These are phyloP conservation scores for Fusarium sp. DNA, from an alignment of 2,329 filamentous ascomycete genomes.

Conservation along the genomic window DNA sequence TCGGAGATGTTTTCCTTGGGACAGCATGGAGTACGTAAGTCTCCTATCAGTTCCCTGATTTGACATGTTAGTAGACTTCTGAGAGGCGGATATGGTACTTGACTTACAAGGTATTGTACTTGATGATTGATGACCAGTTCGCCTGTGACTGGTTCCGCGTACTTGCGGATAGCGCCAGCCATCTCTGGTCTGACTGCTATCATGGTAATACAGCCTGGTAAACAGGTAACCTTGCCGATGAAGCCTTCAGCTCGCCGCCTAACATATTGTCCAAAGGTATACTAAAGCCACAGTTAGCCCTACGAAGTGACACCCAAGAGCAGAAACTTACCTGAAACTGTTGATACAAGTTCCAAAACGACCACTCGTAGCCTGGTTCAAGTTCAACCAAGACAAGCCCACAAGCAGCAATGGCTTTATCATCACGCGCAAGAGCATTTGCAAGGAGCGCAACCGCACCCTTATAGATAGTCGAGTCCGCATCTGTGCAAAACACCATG, in stretches of 20 bases:
- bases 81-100: fast-evolving
- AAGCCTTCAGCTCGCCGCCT: conserved; percentile 37
- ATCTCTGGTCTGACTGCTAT: conserved; percentile 42
- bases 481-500: conserved; percentile 43
- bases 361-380: conserved; percentile 44
- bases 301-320: fast-evolving
- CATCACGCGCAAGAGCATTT: conserved; percentile 32
- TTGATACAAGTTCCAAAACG: conserved; percentile 43
- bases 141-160: conserved; percentile 38
- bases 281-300: conserved; percentile 10
- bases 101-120: conserved; percentile 43
- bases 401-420: conserved; percentile 42
- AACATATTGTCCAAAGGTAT: conserved; percentile 42
- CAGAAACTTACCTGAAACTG: conserved; percentile 37
- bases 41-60: conserved; percentile 39
- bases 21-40: conserved; percentile 44
- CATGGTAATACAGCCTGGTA: conserved; percentile 45
- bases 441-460: conserved; percentile 34
- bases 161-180: conserved; percentile 41
- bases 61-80: background rate
- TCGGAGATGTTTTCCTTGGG: conserved; percentile 36
- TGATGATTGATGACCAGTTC: conserved; percentile 41
- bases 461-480: conserved; percentile 44
- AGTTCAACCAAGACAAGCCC: conserved; percentile 39
- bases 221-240: conserved; percentile 39